Evolutionary conservation across 257 asterid genomes (phyloP), one percentile per base, ranked within the genome.

Genomic region (Fraxinus quadrangulata): DNA sequence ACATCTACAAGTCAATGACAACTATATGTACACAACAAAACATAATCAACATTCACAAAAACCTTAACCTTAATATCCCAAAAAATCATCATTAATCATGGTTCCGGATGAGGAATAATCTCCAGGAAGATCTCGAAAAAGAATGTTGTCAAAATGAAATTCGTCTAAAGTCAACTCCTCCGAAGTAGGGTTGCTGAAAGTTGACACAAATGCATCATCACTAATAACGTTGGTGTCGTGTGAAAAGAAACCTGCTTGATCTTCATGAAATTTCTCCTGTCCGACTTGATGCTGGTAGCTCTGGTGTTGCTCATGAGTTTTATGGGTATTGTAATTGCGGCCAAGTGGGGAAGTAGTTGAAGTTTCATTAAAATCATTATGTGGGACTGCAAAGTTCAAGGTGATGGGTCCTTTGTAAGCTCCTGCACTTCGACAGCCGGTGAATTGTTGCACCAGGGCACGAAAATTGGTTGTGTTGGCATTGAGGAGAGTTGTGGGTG

Each of bases 401-500:
- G 83, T 92, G 75, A 92, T 81, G 14, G 97, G 92, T 72, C 92
- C 95, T 71, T 85, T 86, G 17, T 70, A 77, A 4, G 70, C 16
- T 73, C 87, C 81, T 0, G 84, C 68, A 7, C 86, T 82, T 51
- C 75, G 87, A 83, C 86, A 83, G 12, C 97, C 97, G 4, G 97
- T 92, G 21, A 86, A 88, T 30, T 90, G 89, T 30, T 92, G 94
- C 73, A 89, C 94, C 42, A 87, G 83, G 61, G 88, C 90, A 78
- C 92, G 86, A 4, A 89, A 89, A 47, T 86, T 86, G 63, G 69
- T 71, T 63, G 85, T 31, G 75, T 85, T 85, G 47, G 94, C 86
- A 13, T 71, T 84, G 31, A 89, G 83, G 70, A 76, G 84, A 5
- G 88, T 87, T 5, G 87, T 80, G 3, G 89, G 83, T 0, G 79